Evolutionary conservation across 2,329 filamentous ascomycete species (phyloP), one percentile per base, ranked within the genome.

Genomic region (Clonostachys chloroleuca): DNA sequence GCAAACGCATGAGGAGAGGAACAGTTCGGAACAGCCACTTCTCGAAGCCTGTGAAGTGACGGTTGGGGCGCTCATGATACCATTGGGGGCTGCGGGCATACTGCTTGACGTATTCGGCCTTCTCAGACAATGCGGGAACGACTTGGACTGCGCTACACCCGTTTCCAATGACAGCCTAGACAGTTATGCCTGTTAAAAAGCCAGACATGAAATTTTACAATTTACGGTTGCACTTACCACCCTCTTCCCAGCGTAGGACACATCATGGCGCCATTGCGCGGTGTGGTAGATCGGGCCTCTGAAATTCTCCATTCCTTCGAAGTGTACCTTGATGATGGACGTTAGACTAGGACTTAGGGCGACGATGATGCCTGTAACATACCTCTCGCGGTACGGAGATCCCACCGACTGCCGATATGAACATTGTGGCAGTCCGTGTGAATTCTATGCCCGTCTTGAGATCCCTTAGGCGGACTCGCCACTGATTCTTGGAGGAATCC

Each of bases 141-240:
- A 82, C 67, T 55, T 81, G 78, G 5, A 78, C 70, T 1, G 73
- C 78, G 7, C 74, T 76, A 39, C 76, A 77, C 2, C 79, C 79
- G 42, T 65, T 79, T 14, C 79, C 80, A 43, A 83, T 72, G 14
- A 82, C 58, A 6, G 58, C 36, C 36, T 39, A 18, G 36, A 39
- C 3, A 39, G 8, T 30, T 4, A 10, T 3, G 10, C 24, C 9
- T 30, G 10, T 30, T 30, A 30, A 9, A 6, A 3, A 30, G 24
- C 24, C 9, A 8, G 24, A 10, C 24, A 4, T 30, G 24, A 30
- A 3, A 30, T 30, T 8, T 30, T 30, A 8, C 1, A 3, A 9
- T 10, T 30, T 9, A 3, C 9, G 24, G 24, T 3, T 39, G 14
- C 14, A 39, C 36, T 3, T 39, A 72, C 70, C 17, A 80, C 74